Conservation (phyloP, 208 protist genomes). For the Balamuthia mandrillaris region DNA sequence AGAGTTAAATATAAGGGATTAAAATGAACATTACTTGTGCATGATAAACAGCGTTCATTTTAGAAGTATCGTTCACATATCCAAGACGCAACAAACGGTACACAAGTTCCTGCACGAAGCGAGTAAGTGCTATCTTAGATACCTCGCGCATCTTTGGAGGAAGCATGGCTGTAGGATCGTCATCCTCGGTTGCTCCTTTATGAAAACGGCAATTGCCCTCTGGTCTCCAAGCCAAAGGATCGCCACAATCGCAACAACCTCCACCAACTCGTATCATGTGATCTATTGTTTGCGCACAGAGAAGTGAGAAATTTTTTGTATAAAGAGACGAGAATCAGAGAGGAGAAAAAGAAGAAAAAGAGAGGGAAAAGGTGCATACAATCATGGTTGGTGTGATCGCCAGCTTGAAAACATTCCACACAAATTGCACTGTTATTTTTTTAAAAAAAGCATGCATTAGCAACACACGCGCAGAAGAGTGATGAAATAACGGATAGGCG, state of each 20-base stretch:
- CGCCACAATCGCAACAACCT: neutral
- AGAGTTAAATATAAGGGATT: too few relatives aligned
- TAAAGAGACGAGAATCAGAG: neutral
- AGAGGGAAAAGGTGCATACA: neutral
- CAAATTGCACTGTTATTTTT: neutral
- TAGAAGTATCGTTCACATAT: too few relatives aligned
- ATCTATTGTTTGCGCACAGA: neutral
- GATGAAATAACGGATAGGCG: neutral
- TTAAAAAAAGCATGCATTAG: neutral
- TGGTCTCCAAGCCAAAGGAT: constrained; percentile 7
- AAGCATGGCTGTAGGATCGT: constrained; percentile 15
- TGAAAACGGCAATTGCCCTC: neutral
- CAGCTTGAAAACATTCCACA: constrained; percentile 2
- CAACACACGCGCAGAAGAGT: neutral
- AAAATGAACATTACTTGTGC: too few relatives aligned
- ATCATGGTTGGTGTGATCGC: constrained; percentile 4
- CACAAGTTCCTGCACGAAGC: too few relatives aligned
- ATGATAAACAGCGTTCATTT: too few relatives aligned
- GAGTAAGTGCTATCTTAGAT: too few relatives aligned
- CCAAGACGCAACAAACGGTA: too few relatives aligned
- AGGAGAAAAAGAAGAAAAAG: neutral
- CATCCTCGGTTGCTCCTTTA: constrained; percentile 9
- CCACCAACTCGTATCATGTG: neutral
- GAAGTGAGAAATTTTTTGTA: neutral
- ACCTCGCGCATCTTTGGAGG: neutral